Evolutionary conservation across 2,329 filamentous ascomycete genomes (phyloP).

Genomic region (Westerdykella ornata): DNA sequence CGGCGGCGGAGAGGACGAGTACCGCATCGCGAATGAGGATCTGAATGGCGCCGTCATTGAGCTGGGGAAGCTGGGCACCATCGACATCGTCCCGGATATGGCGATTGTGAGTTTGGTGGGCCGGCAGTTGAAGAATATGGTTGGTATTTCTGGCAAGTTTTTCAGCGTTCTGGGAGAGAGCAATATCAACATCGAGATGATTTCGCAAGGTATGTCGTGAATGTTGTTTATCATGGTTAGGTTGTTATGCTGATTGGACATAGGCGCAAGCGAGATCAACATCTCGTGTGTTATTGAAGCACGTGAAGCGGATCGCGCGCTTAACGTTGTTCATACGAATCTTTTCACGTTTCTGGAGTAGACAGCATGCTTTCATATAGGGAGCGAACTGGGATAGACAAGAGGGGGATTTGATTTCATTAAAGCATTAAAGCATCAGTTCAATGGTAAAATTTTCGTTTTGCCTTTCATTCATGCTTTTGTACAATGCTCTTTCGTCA

Average conservation of each 20-base stretch:
- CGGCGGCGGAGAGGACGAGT: conserved; percentile 43
- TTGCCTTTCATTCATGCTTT: too few relatives aligned
- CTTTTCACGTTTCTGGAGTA: conserved; percentile 91
- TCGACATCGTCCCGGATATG: conserved; percentile 87
- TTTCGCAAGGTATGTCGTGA: conserved; percentile 72
- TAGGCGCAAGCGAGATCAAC: conserved; percentile 96
- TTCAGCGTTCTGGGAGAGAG: conserved; percentile 91
- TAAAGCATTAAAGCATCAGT: too few relatives aligned
- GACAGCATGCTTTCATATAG: conserved; percentile 11
- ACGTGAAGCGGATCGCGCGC: conserved; percentile 79
- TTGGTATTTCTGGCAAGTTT: conserved; percentile 85
- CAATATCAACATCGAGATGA: conserved; percentile 98
- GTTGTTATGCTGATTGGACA: not conserved
- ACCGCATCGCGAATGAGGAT: conserved; percentile 43
- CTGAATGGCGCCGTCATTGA: conserved; percentile 55
- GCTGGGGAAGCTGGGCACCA: conserved; percentile 73
- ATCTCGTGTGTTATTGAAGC: conserved; percentile 97
- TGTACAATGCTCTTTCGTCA: too few relatives aligned
- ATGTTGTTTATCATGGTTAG: not conserved
- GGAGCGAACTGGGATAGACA: conserved; percentile 1
- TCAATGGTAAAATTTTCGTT: too few relatives aligned
- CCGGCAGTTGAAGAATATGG: conserved; percentile 95
- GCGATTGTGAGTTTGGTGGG: conserved; percentile 92
- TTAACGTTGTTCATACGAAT: conserved; percentile 94
- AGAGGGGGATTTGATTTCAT: too few relatives aligned